Conservation (phyloP, 1,284 basidiomycete species). For the Naganishia sp. region DNA sequence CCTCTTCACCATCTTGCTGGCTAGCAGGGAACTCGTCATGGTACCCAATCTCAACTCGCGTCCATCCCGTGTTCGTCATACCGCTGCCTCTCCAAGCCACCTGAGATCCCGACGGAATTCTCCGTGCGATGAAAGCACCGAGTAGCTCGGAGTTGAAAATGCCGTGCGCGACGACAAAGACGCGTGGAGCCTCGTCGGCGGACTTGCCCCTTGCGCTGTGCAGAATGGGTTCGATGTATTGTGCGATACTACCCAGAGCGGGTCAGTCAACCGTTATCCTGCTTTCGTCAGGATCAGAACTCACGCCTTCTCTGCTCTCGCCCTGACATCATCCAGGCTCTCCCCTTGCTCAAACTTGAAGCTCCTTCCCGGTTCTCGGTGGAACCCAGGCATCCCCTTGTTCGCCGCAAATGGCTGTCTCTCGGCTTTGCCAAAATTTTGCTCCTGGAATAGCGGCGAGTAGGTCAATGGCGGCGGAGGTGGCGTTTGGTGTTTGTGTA, state of each 20-base stretch:
- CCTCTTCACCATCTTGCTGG: slow-evolving; percentile 2
- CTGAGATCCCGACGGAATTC: slow-evolving; percentile 44
- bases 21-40: slow-evolving; percentile 32
- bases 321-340: slow-evolving; percentile 49
- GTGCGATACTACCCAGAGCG: slow-evolving; percentile 36
- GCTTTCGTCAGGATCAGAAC: slow-evolving; percentile 24
- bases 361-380: slow-evolving; percentile 42
- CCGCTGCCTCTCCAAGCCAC: slow-evolving; percentile 52
- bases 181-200: slow-evolving; percentile 36
- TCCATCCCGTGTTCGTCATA: slow-evolving; percentile 59
- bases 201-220: slow-evolving; percentile 39
- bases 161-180: slow-evolving; percentile 54
- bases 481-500: slow-evolving; percentile 44
- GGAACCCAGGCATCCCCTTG: slow-evolving; percentile 39
- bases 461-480: slow-evolving; percentile 44
- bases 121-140: slow-evolving; percentile 47
- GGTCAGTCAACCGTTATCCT: slow-evolving; percentile 4
- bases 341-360: slow-evolving; percentile 51
- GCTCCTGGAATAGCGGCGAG: slow-evolving; percentile 49
- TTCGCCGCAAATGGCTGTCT: slow-evolving; percentile 46
- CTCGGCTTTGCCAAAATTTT: slow-evolving; percentile 52
- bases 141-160: slow-evolving; percentile 55
- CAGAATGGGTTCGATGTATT: slow-evolving; percentile 49
- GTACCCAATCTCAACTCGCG: slow-evolving; percentile 53
- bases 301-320: slow-evolving; percentile 50